phyloP scores from a whole-genome alignment of 2,329 filamentous ascomycete genomes.

The Exophiala xenobiotica region DNA sequence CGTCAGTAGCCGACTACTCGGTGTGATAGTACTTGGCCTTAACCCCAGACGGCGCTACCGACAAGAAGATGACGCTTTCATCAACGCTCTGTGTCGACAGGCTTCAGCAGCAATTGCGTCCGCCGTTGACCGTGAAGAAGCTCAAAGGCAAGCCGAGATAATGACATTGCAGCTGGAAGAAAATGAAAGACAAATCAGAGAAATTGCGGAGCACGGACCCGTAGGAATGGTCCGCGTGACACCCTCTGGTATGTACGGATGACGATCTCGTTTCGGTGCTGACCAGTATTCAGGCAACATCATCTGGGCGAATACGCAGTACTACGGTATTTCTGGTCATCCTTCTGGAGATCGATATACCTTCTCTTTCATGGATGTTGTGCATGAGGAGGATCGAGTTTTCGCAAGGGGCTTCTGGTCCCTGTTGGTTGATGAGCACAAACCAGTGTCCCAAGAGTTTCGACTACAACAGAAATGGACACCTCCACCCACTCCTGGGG shows the following conservation, averaged over 20 bases:
- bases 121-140: conserved; percentile 20
- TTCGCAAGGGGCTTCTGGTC: conserved; percentile 6
- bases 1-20: conserved; percentile 20
- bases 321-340: conserved; percentile 27
- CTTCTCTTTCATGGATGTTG: conserved; percentile 21
- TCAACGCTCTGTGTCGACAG: conserved; percentile 21
- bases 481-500: conserved; percentile 20
- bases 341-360: conserved; percentile 18
- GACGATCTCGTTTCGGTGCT: too few relatives aligned
- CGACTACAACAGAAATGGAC: conserved; percentile 20
- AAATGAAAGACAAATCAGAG: conserved; percentile 18
- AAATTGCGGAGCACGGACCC: conserved; percentile 23
- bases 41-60: conserved; percentile 23
- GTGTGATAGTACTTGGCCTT: conserved; percentile 24
- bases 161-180: conserved; percentile 22
- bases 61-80: conserved; percentile 18
- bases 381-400: conserved; percentile 19
- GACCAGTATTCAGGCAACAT: conserved; percentile 9
- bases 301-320: conserved; percentile 25
- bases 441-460: conserved; percentile 12
- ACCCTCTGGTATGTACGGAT: too few relatives aligned
- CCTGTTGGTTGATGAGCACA: conserved; percentile 3
- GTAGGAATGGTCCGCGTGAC: conserved; percentile 14
- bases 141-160: conserved; percentile 17
- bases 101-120: conserved; percentile 18